Conservation (phyloP, 2,329 filamentous ascomycete genomes). For the Aplosporella prunicola region DNA sequence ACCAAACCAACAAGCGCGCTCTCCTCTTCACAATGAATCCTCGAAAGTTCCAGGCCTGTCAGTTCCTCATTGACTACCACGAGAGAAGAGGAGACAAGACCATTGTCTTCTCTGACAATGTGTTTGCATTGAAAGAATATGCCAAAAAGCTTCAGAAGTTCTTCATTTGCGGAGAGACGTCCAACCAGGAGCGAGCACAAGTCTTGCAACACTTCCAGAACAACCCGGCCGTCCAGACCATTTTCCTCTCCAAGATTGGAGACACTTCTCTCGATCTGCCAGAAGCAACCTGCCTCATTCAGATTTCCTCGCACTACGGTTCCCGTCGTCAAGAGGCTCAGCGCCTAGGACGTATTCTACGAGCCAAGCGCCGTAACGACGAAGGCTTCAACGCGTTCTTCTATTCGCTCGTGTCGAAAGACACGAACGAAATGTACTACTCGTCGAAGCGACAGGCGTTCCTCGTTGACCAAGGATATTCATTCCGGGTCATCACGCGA, state of each 20-base stretch:
- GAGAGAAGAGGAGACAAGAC: slow-evolving; percentile 93
- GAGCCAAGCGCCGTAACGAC: slow-evolving; percentile 91
- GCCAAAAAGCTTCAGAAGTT: slow-evolving; percentile 76
- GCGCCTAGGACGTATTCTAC: slow-evolving; percentile 80
- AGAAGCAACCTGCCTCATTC: slow-evolving; percentile 91
- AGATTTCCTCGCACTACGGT: slow-evolving; percentile 95
- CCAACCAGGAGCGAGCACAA: slow-evolving; percentile 72
- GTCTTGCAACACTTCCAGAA: slow-evolving; percentile 94
- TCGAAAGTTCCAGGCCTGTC: slow-evolving; percentile 90
- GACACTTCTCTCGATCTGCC: slow-evolving; percentile 96
- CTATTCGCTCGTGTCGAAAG: slow-evolving; percentile 93
- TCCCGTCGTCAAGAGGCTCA: slow-evolving; percentile 95
- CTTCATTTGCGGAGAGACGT: slow-evolving; percentile 84
- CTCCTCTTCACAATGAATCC: slow-evolving; percentile 96
- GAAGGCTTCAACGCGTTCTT: slow-evolving; percentile 99
- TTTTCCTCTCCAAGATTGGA: slow-evolving; percentile 95
- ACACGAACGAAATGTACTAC: slow-evolving; percentile 97
- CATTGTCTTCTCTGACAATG: slow-evolving; percentile 96
- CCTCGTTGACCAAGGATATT: slow-evolving; percentile 94
- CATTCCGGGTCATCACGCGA: slow-evolving; percentile 97
- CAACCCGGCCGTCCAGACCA: slow-evolving; percentile 79
- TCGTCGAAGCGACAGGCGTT: slow-evolving; percentile 95
- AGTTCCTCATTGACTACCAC: slow-evolving; percentile 97
- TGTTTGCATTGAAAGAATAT: slow-evolving; percentile 82
- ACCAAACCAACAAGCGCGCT: slow-evolving; percentile 54